Conservation (phyloP, 768 basidiomycete species). For the Tephrocybe rancida region DNA sequence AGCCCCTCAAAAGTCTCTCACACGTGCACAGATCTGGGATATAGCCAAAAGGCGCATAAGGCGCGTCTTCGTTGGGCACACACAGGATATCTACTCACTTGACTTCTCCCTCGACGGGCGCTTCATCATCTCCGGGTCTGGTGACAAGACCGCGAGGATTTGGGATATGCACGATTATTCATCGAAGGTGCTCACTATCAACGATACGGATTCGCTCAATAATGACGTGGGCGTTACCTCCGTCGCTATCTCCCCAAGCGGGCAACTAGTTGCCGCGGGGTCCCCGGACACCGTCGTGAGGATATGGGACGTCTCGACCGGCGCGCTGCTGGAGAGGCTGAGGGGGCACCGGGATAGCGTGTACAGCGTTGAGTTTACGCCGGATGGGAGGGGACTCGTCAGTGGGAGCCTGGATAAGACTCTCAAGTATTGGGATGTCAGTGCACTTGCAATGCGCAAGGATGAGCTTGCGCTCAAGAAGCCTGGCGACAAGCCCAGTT, state of each 20-base stretch:
- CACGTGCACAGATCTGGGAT: constrained; percentile 78
- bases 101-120: constrained; percentile 87
- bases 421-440: constrained; percentile 86
- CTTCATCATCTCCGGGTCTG: constrained; percentile 87
- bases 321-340: constrained; percentile 66
- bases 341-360: constrained; percentile 84
- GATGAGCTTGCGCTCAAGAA: constrained; percentile 24
- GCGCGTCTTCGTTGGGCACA: constrained; percentile 83
- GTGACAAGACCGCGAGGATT: constrained; percentile 56
- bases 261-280: constrained; percentile 65
- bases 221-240: constrained; percentile 70
- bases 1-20: constrained; percentile 16
- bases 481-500: constrained; percentile 52
- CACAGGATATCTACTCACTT: constrained; percentile 92
- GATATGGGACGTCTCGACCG: constrained; percentile 78
- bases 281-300: constrained; percentile 76
- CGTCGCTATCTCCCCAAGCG: constrained; percentile 78
- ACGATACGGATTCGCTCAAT: constrained; percentile 49
- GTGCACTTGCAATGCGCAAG: constrained; percentile 56
- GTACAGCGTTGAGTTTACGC: constrained; percentile 90
- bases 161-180: constrained; percentile 45
- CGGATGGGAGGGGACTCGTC: constrained; percentile 87
- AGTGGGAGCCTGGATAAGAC: constrained; percentile 92
- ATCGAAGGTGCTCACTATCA: constrained; percentile 48
- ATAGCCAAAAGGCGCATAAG: constrained; percentile 79